Conservation (phyloP, 192 early-diverging fungal species). For the Chytriomyces sp. region DNA sequence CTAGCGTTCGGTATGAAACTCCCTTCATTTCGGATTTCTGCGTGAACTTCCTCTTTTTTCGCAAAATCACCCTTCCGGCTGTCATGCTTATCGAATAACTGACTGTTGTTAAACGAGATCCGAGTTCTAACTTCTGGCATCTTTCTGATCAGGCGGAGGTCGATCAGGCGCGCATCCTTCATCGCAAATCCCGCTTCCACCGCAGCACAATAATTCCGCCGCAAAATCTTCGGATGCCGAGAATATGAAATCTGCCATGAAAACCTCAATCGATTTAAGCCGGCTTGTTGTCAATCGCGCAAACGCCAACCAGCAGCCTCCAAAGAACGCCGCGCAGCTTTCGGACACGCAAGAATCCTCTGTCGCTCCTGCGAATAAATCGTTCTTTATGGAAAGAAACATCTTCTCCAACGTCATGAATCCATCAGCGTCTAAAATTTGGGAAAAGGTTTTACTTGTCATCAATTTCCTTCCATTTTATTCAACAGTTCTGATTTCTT, state of each 20-base stretch:
- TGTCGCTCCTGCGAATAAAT: background rate
- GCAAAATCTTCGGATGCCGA: too few relatives aligned
- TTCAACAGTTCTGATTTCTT: background rate
- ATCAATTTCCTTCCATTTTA: background rate
- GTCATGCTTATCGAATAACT: background rate
- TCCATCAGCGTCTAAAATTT: constrained; percentile 30
- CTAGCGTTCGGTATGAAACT: background rate
- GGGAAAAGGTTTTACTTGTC: constrained; percentile 22
- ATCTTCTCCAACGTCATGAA: constrained; percentile 29
- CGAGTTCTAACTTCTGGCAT: background rate
- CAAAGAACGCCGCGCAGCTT: background rate
- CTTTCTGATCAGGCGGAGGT: background rate
- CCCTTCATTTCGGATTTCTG: too few relatives aligned
- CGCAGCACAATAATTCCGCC: too few relatives aligned
- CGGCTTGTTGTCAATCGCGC: constrained; percentile 3
- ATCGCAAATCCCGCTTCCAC: too few relatives aligned
- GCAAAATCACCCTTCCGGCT: background rate
- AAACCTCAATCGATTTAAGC: constrained; percentile 9
- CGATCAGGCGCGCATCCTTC: too few relatives aligned
- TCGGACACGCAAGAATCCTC: background rate
- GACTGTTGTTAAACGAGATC: background rate
- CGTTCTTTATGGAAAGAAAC: background rate
- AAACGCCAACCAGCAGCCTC: background rate
- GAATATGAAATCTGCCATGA: background rate
- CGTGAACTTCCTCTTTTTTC: background rate